A percentile compares a stretch with the other conserved stretches of the same genome.
Evolutionary conservation across 1,284 basidiomycete genomes (phyloP).

Genomic region (Taiwanofungus camphoratus): DNA sequence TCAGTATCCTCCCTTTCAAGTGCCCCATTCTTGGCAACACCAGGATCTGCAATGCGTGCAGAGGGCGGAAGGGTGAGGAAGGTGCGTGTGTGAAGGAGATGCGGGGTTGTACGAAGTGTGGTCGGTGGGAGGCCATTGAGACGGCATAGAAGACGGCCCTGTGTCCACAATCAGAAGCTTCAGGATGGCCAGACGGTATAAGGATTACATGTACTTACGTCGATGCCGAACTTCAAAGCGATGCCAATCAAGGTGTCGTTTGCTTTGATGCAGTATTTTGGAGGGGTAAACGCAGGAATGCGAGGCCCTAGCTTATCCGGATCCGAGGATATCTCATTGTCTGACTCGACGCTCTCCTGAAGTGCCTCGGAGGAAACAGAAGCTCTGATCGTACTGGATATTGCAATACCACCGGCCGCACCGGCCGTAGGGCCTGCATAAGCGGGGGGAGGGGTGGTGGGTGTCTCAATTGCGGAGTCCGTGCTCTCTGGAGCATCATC

Average conservation of each 20-base stretch:
- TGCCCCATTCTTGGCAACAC: neutral
- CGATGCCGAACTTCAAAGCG: conserved; percentile 51
- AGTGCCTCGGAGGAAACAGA: neutral
- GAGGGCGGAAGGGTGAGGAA: conserved; percentile 47
- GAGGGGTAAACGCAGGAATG: conserved; percentile 15
- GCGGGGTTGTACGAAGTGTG: conserved; percentile 64
- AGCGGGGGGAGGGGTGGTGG: conserved; percentile 9
- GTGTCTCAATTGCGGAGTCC: neutral
- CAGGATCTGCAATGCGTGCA: conserved; percentile 11
- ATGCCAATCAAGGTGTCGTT: conserved; percentile 65
- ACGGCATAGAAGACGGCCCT: conserved; percentile 56
- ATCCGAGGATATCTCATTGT: neutral
- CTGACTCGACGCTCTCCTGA: neutral
- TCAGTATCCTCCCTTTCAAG: conserved; percentile 26
- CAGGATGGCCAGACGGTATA: conserved; percentile 2
- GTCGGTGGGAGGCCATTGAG: conserved; percentile 62
- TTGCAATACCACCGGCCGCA: no score
- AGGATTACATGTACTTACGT: conserved; percentile 38
- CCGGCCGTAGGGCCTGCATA: neutral
- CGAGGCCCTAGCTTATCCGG: neutral
- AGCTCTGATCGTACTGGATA: neutral
- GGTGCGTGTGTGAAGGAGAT: conserved; percentile 65
- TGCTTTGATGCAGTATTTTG: conserved; percentile 52
- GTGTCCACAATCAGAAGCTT: conserved; percentile 3
- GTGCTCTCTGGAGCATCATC: conserved; percentile 11